A percentile compares a stretch with the other conserved stretches of the same genome.
Conservation (phyloP, 177 flowering plant species). For the Telopea speciosissima region DNA sequence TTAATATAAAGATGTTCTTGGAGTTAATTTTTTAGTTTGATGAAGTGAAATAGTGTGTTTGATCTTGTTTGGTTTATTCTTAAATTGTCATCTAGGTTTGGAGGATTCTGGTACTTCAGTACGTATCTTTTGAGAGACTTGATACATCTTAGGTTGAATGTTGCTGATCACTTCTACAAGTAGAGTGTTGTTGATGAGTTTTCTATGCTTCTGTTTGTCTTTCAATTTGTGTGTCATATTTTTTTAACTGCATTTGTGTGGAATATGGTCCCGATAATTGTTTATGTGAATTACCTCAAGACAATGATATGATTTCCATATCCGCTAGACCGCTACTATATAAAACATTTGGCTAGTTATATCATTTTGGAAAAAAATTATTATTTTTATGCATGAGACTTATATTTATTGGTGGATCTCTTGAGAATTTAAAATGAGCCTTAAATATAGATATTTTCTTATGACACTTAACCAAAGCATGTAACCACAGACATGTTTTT, state of each 20-base stretch:
- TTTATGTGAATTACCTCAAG: background rate
- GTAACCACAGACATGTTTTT: background rate
- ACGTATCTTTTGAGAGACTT: background rate
- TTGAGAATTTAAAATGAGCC: background rate
- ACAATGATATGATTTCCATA: background rate
- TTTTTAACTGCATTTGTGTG: background rate
- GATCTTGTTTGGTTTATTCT: background rate
- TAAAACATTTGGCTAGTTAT: background rate
- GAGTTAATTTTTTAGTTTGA: background rate
- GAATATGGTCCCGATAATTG: background rate
- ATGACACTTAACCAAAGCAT: background rate
- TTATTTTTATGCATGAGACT: too few species aligned
- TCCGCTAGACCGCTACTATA: background rate
- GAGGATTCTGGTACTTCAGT: background rate
- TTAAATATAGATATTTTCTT: background rate
- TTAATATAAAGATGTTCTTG: background rate
- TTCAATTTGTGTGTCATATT: background rate
- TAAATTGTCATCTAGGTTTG: background rate
- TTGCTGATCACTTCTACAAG: background rate
- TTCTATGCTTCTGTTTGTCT: background rate
- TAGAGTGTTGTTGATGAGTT: background rate
- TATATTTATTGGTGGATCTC: background rate
- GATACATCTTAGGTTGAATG: background rate
- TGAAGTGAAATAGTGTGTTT: background rate
- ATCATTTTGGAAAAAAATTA: background rate